Evolutionary conservation across 345 rosid genomes (phyloP).

Genomic region (Erodium maritimum): DNA sequence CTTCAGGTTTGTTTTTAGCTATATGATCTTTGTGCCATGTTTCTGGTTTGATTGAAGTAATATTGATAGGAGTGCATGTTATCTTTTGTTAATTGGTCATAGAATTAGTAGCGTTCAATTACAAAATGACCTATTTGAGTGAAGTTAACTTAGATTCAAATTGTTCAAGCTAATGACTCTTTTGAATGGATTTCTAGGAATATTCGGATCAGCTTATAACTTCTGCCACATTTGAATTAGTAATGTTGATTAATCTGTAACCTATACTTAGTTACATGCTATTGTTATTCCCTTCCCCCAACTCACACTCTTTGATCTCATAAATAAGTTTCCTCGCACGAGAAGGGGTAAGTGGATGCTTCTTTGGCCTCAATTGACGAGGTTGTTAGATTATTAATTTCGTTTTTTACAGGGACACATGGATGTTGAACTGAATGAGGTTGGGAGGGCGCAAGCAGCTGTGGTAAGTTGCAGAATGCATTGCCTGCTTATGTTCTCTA

Average conservation of each 20-base stretch:
- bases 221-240: background rate
- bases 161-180: background rate
- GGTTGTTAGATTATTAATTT: background rate
- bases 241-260: background rate
- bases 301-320: background rate
- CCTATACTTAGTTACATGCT: background rate
- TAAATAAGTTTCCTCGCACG: no score
- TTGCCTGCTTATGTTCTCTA: background rate
- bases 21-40: background rate
- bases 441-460: slow-evolving; percentile 64
- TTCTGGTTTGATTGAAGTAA: background rate
- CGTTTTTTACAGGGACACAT: slow-evolving; percentile 49
- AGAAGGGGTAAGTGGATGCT: background rate
- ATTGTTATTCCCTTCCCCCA: background rate
- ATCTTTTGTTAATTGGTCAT: background rate
- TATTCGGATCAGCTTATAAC: no score
- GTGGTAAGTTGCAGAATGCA: slow-evolving; percentile 22
- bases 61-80: background rate
- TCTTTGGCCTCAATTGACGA: background rate
- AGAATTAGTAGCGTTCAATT: background rate
- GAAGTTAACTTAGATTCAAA: background rate
- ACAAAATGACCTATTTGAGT: background rate
- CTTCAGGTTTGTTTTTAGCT: slow-evolving; percentile 35
- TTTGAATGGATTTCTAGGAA: no score
- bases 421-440: slow-evolving; percentile 71